Percentiles rank a stretch among this genome's conserved stretches.
Conservation (phyloP, 345 rosid genomes). For the Raphanus sativus region DNA sequence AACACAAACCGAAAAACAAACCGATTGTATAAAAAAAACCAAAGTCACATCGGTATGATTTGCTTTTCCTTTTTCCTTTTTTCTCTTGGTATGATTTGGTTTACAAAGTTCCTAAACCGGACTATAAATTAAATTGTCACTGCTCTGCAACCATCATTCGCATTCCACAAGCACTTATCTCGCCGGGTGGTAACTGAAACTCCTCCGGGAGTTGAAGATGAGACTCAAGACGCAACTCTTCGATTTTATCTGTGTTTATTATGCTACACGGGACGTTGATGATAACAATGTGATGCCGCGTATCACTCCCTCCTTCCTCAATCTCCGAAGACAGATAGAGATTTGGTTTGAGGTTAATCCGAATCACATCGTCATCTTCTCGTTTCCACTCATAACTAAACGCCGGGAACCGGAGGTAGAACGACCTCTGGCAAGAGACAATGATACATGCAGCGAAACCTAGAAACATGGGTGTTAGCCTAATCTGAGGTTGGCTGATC, state of each 20-base stretch:
- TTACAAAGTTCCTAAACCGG: neutral
- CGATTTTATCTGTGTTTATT: neutral
- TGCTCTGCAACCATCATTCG: neutral
- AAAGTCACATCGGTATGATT: too few relatives aligned
- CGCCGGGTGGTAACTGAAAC: neutral
- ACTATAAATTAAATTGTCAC: neutral
- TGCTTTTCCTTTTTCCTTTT: too few relatives aligned
- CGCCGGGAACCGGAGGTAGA: neutral
- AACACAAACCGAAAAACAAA: neutral
- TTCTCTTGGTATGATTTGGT: neutral
- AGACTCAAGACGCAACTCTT: slow-evolving; percentile 6
- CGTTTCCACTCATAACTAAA: slow-evolving; percentile 12
- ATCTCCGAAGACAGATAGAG: neutral
- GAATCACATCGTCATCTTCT: neutral
- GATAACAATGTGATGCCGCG: neutral
- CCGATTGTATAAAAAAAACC: neutral
- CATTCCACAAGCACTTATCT: neutral
- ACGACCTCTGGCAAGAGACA: neutral
- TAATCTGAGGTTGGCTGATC: neutral
- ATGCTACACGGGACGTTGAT: slow-evolving; percentile 3
- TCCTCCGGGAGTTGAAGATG: neutral
- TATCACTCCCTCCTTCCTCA: neutral
- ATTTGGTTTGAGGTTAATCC: slow-evolving; percentile 18
- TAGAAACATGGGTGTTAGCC: neutral
- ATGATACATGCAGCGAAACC: slow-evolving; percentile 6